A percentile compares a stretch with the other conserved stretches of the same genome.
phyloP scores from a whole-genome alignment of 1,284 basidiomycete species.

The Fomitopsis palustris region DNA sequence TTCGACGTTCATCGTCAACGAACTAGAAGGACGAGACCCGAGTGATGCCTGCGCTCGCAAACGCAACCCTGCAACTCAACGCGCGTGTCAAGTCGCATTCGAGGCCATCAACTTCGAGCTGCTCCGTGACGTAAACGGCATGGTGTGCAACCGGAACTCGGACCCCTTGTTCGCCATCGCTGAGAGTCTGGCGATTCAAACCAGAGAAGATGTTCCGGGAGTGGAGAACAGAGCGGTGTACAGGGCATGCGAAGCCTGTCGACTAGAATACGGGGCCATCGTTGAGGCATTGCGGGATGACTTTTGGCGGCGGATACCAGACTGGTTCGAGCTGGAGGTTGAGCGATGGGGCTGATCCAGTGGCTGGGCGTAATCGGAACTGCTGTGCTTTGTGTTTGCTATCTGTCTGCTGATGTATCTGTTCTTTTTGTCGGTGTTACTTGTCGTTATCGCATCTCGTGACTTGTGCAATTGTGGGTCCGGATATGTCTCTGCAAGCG shows the following conservation, averaged over 20 bases:
- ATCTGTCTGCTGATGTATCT: neutral
- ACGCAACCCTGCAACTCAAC: slow-evolving; percentile 39
- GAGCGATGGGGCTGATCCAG: slow-evolving; percentile 42
- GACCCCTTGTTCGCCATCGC: slow-evolving; percentile 68
- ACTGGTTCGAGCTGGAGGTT: slow-evolving; percentile 62
- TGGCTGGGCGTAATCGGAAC: too few relatives aligned
- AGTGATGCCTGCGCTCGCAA: slow-evolving; percentile 47
- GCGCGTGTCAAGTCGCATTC: slow-evolving; percentile 63
- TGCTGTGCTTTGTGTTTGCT: neutral
- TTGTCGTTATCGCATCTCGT: neutral
- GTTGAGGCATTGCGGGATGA: slow-evolving; percentile 56
- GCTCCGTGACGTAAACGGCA: slow-evolving; percentile 66
- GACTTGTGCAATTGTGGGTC: neutral
- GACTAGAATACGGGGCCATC: slow-evolving; percentile 51
- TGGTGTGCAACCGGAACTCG: slow-evolving; percentile 57
- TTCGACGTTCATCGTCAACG: slow-evolving; percentile 68
- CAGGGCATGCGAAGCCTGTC: slow-evolving; percentile 63
- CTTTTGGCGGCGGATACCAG: slow-evolving; percentile 60
- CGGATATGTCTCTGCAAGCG: neutral
- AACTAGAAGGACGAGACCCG: slow-evolving; percentile 58
- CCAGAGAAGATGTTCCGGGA: slow-evolving; percentile 41
- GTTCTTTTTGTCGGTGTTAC: neutral
- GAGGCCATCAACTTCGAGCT: slow-evolving; percentile 70
- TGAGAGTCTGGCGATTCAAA: slow-evolving; percentile 62
- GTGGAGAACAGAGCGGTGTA: slow-evolving; percentile 38